Conservation (phyloP, 2,329 filamentous ascomycete species). For the Penicillium sp. region DNA sequence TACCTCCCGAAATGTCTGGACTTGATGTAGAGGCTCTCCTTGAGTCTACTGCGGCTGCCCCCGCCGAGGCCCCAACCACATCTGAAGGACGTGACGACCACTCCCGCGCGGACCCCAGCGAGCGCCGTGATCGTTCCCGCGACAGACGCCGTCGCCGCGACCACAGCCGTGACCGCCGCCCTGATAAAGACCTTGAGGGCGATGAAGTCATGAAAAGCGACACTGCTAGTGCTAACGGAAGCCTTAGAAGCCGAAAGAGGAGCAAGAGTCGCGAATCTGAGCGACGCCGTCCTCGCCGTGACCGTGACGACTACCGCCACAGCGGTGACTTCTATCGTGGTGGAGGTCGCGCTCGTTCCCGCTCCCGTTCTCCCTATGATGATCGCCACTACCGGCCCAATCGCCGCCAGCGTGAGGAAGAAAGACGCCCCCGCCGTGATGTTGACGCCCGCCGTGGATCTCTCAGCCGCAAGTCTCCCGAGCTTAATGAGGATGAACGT, state of each 20-base stretch:
- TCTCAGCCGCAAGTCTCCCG: constrained; percentile 54
- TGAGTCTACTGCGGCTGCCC: constrained; percentile 71
- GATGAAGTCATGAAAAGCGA: constrained; percentile 67
- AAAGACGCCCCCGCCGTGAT: constrained; percentile 54
- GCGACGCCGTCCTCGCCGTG: constrained; percentile 68
- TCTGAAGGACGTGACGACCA: constrained; percentile 59
- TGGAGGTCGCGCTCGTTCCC: constrained; percentile 63
- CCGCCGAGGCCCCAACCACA: constrained; percentile 38
- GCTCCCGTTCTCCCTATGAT: constrained; percentile 69
- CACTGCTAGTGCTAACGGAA: constrained; percentile 65
- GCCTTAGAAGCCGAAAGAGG: constrained; percentile 77
- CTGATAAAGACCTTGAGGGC: constrained; percentile 54
- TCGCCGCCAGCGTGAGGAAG: constrained; percentile 50
- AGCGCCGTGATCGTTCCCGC: constrained; percentile 58
- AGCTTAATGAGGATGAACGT: constrained; percentile 89
- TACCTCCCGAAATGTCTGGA: constrained; percentile 58
- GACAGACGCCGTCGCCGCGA: constrained; percentile 60
- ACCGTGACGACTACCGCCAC: constrained; percentile 55
- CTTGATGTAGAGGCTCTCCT: constrained; percentile 87
- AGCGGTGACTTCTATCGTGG: constrained; percentile 72
- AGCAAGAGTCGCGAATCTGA: constrained; percentile 77
- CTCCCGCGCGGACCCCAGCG: constrained; percentile 54
- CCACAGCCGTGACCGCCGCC: constrained; percentile 55
- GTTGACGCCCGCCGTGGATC: constrained; percentile 48
- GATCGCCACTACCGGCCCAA: constrained; percentile 57